A percentile compares a stretch with the other conserved stretches of the same genome.
These are phyloP conservation scores for Termitomyces sp. DNA, from an alignment of 768 basidiomycete genomes.

Conservation along the genomic window DNA sequence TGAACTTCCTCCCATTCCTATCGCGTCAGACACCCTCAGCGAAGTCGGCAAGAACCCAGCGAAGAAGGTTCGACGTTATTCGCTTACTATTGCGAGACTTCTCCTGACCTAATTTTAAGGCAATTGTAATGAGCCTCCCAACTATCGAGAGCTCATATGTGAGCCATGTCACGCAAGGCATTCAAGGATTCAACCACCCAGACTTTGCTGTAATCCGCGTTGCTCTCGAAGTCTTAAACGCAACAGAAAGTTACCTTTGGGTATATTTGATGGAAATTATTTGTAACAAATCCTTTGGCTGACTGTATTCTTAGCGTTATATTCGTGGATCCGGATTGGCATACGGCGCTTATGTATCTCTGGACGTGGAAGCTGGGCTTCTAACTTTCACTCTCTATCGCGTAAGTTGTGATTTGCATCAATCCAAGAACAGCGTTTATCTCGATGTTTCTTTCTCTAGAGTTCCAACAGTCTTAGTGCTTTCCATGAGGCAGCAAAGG, in stretches of 20 bases:
- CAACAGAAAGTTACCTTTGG: slow-evolving; percentile 94
- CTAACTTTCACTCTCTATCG: slow-evolving; percentile 77
- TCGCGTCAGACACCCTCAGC: slow-evolving; percentile 68
- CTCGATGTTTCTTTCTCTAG: slow-evolving; percentile 33
- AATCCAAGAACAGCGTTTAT: not conserved
- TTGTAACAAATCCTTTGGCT: slow-evolving; percentile 7
- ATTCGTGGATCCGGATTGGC: slow-evolving; percentile 95
- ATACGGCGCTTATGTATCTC: slow-evolving; percentile 77
- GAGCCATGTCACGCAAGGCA: slow-evolving; percentile 72
- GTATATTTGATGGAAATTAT: slow-evolving; percentile 32
- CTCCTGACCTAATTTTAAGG: slow-evolving; percentile 40
- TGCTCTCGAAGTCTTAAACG: slow-evolving; percentile 86
- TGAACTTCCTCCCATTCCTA: slow-evolving; percentile 61
- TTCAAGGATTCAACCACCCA: slow-evolving; percentile 75
- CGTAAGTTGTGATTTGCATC: slow-evolving; percentile 36
- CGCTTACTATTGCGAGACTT: not conserved
- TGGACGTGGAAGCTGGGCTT: slow-evolving; percentile 77
- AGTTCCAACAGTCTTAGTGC: slow-evolving; percentile 79
- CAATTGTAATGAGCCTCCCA: slow-evolving; percentile 82
- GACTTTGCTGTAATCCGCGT: slow-evolving; percentile 84
- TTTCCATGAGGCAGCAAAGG: slow-evolving; percentile 73
- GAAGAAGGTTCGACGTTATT: slow-evolving; percentile 49
- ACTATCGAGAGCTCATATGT: slow-evolving; percentile 94
- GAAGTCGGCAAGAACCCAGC: slow-evolving; percentile 69
- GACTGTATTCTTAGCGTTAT: slow-evolving; percentile 51